Evolutionary conservation across 1,284 basidiomycete species (phyloP).

Genomic region (Ustilago bromivora): DNA sequence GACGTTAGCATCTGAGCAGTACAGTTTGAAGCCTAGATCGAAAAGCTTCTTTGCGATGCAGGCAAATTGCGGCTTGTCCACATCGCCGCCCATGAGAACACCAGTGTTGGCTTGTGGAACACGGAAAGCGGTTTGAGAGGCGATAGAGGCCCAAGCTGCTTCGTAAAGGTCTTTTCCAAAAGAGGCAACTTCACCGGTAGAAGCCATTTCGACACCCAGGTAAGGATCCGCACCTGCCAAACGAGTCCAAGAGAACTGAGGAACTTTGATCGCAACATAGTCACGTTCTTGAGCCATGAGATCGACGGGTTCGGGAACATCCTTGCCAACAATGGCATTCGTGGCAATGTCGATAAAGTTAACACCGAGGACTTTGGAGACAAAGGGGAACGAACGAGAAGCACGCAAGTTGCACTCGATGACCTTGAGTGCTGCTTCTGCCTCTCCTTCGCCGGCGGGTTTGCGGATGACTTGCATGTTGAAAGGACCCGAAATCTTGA

Average conservation of each 20-base stretch:
- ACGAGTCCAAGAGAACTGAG: constrained; percentile 98
- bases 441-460: constrained; percentile 74
- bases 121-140: constrained; percentile 91
- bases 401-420: constrained; percentile 99
- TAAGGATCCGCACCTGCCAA: constrained; percentile 93
- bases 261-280: constrained; percentile 96
- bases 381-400: constrained; percentile 98
- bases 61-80: constrained; percentile 82
- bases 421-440: constrained; percentile 85
- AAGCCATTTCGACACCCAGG: constrained; percentile 98
- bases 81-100: constrained; percentile 88
- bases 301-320: constrained; percentile 93
- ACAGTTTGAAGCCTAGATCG: constrained; percentile 86
- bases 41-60: constrained; percentile 77
- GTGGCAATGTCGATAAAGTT: constrained; percentile 98
- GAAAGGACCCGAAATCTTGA: constrained; percentile 96
- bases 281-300: constrained; percentile 90
- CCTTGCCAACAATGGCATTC: constrained; percentile 86
- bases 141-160: constrained; percentile 93
- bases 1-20: constrained; percentile 83
- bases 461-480: constrained; percentile 99
- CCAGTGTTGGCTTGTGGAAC: constrained; percentile 82
- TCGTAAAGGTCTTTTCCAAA: constrained; percentile 95
- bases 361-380: constrained; percentile 94
- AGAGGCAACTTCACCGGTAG: constrained; percentile 97